phyloP scores from a whole-genome alignment of 192 early-diverging fungal genomes.

The Nowakowskiella sp. region DNA sequence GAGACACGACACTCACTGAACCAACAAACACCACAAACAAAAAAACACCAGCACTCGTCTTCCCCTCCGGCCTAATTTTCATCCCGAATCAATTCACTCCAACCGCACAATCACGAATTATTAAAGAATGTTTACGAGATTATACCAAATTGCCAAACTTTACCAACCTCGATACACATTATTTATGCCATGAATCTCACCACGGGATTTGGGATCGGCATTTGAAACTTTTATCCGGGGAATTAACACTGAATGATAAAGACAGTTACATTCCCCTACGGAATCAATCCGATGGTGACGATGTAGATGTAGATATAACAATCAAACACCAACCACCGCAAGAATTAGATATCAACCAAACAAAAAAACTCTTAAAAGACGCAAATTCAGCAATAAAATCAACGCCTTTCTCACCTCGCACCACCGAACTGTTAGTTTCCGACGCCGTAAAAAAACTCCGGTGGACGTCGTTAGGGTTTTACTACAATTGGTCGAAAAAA shows the following conservation, averaged over 20 bases:
- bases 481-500: conserved; percentile 38
- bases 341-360: neutral
- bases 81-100: conserved; percentile 73
- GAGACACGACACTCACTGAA: no score
- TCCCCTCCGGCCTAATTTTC: conserved; percentile 60
- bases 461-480: conserved; percentile 42
- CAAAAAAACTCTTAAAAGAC: neutral
- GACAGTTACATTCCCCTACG: neutral
- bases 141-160: conserved; percentile 72
- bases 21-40: neutral
- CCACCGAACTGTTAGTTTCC: conserved; percentile 12
- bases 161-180: conserved; percentile 86
- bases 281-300: neutral
- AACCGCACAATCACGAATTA: conserved; percentile 57
- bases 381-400: neutral
- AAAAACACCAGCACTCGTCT: conserved; percentile 17
- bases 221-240: no score
- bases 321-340: neutral
- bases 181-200: conserved; percentile 50
- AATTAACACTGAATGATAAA: no score
- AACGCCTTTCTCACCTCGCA: conserved; percentile 15
- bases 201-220: conserved; percentile 54
- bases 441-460: conserved; percentile 24
- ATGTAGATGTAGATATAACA: neutral
- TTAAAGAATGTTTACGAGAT: conserved; percentile 66